phyloP scores from a whole-genome alignment of 495 filamentous ascomycete genomes.

The Penicillium herquei region DNA sequence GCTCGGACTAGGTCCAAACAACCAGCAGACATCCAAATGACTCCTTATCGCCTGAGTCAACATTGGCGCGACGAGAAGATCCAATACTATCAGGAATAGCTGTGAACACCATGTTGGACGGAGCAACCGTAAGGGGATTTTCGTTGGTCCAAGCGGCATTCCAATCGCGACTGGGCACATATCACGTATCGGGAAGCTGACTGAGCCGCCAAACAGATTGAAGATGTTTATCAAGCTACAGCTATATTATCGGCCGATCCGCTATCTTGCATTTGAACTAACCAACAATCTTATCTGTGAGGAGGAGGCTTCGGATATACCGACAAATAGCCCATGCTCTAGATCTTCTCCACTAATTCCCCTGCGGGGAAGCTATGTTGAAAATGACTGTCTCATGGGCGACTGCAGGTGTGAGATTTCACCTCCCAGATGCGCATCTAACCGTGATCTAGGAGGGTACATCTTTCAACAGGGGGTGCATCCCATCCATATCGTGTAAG shows the following conservation, averaged over 20 bases:
- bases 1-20: too few relatives aligned
- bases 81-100: too few relatives aligned
- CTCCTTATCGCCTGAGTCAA: too few relatives aligned
- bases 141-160: background rate
- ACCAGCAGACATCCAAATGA: too few relatives aligned
- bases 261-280: background rate
- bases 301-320: background rate
- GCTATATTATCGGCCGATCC: background rate
- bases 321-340: background rate
- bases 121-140: background rate
- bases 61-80: too few relatives aligned
- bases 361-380: background rate
- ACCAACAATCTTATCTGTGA: background rate
- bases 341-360: background rate
- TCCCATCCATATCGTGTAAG: too few relatives aligned
- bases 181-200: background rate
- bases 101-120: too few relatives aligned
- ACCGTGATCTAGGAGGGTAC: too few relatives aligned
- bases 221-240: background rate
- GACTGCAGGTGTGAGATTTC: background rate
- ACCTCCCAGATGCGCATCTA: too few relatives aligned
- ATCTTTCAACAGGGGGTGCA: too few relatives aligned
- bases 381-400: too few relatives aligned
- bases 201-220: background rate
- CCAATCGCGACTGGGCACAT: too few relatives aligned